These are phyloP conservation scores for Sistotremastrum suecicum DNA, from an alignment of 768 basidiomycete species.

Conservation along the genomic window DNA sequence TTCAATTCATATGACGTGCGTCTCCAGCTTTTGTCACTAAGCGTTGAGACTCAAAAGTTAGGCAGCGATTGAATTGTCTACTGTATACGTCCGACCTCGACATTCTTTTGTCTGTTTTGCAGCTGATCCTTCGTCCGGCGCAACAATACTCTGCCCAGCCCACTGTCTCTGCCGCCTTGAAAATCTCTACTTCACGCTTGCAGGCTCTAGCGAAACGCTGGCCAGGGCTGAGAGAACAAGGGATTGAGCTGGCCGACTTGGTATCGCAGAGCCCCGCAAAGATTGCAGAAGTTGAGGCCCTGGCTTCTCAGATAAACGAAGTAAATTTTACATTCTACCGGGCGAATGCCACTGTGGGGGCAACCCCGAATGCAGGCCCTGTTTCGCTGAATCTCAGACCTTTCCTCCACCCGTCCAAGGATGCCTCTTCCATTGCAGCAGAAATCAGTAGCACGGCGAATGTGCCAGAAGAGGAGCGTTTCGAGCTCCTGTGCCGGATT, in stretches of 20 bases:
- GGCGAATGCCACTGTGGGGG: conserved; percentile 22
- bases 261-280: conserved; percentile 34
- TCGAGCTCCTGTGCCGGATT: conserved; percentile 78
- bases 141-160: conserved; percentile 90
- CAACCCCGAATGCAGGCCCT: conserved; percentile 23
- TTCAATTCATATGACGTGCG: conserved; percentile 94
- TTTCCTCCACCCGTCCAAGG: conserved; percentile 41
- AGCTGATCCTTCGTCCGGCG: conserved; percentile 79
- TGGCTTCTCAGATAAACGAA: conserved; percentile 63
- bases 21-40: conserved; percentile 8
- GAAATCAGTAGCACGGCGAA: conserved; percentile 53
- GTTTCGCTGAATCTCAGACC: conserved; percentile 49
- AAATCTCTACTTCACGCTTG: conserved; percentile 67
- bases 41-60: conserved; percentile 1
- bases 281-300: conserved; percentile 36
- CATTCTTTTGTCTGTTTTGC: conserved; percentile 68
- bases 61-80: conserved; percentile 78
- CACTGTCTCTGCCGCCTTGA: conserved; percentile 70
- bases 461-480: conserved; percentile 72
- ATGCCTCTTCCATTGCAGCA: conserved; percentile 63
- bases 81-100: conserved; percentile 84
- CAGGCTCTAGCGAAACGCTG: conserved; percentile 76
- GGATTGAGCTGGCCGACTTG: conserved; percentile 62
- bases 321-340: conserved; percentile 75
- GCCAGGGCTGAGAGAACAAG: conserved; percentile 70